Base-by-base conservation (phyloP, 768 basidiomycete genomes). In the Macrolepiota dolichaula region DNA sequence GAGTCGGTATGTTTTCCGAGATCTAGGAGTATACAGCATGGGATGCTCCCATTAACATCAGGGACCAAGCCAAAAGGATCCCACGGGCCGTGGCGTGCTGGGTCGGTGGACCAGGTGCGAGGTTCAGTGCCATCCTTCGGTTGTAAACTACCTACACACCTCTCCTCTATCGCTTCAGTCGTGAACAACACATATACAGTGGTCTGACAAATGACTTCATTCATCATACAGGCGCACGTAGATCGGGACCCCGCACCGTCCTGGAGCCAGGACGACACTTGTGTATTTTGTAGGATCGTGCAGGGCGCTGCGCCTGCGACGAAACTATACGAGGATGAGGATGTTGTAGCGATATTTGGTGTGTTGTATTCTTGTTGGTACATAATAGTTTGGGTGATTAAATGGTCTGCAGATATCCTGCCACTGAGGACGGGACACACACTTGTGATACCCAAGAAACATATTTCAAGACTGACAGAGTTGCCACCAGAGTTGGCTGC, bases 281-380 rank as follows among this genome's bases (percentile, higher is more conserved):
- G 89, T 66, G 68, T 81, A 5, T 90, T 90, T 72, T 91, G 89
- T 69, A 78, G 79, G 42, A 88, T 91, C 59, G 75, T 89, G n/a
- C 67, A 69, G 29, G 73, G 77, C 11, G 80, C 83, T 51, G 62
- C 78, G 4, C 77, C 80, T 1, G 78, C 83, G 3, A 76, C 76
- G 63, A 76, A 73, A 27, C 70, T 90, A 3, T 88, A 81, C 65
- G 89, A 91, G 69, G 77, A 83, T 57, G 85, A 88, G 24, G 74
- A 79, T 40, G 80, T 89, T 22, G 72, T 90, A 63, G 87, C 85
- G 24, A 82, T 91, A 53, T 77, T 91, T 66, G 88, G 88, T 84
- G 54, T 37, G 71, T 68, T 38, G 29, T 7, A 7, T 52, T 44
- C 12, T 38, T 13, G 4, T 51, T 42, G 35, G 13, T 29, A 17